A percentile compares a stretch with the other conserved stretches of the same genome.
Conservation (phyloP, 257 asterid genomes). For the Thymus mandschuricus region DNA sequence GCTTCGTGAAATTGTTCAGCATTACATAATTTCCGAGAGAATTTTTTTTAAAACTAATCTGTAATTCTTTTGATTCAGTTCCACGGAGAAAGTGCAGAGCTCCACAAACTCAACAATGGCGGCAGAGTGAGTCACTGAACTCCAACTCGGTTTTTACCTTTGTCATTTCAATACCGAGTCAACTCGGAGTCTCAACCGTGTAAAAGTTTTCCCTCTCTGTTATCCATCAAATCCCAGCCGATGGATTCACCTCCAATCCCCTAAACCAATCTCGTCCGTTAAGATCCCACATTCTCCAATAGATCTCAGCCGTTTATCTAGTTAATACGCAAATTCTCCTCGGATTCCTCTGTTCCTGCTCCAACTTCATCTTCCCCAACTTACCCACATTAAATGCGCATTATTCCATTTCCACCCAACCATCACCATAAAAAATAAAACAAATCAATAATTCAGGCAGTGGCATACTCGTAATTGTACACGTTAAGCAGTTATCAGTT, state of each 20-base stretch:
- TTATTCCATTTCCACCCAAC: conserved; percentile 22
- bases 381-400: conserved; percentile 37
- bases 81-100: conserved; percentile 55
- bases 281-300: conserved; percentile 35
- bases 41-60: background rate
- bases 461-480: conserved; percentile 40
- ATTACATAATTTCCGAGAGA: background rate
- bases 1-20: conserved; percentile 4
- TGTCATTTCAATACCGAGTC: conserved; percentile 33
- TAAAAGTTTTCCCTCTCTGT: conserved; percentile 36
- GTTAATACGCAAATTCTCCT: conserved; percentile 40
- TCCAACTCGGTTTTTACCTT: conserved; percentile 12
- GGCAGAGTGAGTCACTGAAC: conserved; percentile 52
- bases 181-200: conserved; percentile 46
- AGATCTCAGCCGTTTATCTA: conserved; percentile 58
- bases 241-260: conserved; percentile 41
- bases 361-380: conserved; percentile 33
- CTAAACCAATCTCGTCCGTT: conserved; percentile 45
- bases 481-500: conserved; percentile 36
- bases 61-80: conserved; percentile 36
- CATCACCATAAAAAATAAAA: background rate
- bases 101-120: conserved; percentile 81
- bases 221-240: conserved; percentile 39
- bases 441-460: background rate
- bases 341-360: conserved; percentile 53